Base-by-base conservation (phyloP, 257 asterid species). In the Solanum virginianum region DNA sequence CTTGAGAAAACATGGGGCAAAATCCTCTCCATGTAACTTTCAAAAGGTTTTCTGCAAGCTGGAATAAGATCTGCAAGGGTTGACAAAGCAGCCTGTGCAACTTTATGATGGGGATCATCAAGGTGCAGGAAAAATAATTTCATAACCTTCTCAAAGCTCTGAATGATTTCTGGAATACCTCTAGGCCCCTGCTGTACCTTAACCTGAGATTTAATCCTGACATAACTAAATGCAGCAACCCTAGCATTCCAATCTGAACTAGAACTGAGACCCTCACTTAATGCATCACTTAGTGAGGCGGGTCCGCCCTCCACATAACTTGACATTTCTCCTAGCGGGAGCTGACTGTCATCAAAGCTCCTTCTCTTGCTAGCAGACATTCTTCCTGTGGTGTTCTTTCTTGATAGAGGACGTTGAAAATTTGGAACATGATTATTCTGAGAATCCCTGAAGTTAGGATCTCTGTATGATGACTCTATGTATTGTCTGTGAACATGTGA, bases 21-120 rank as follows among this genome's bases (percentile, higher is more conserved):
- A 39, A 97, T 94, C 89, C 99, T 94, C 91, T 97, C 99, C 94
- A 97, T 93, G 90, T 94, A 97, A 91, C 97, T 92, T 86, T 97
- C 99, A 87, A 97, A 97, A 32, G 97, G 98, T 91, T 94, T 97
- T 89, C 93, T 92, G 88, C 99, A 97, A 90, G 97, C 92, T 12
- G 98, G 98, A 81, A 97, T 95, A 87, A 97, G 96, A 86, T 94
- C 98, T 13, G 98, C 97, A 84, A 97, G 98, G 80, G 99, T 95
- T 85, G 98, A 94, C 80, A 97, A 96, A 84, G 98, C 99, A 41
- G 99, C 99, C 88, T 97, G 99, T 62, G 99, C 99, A 86, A 97
- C 99, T 89, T 97, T 97, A 89, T 97, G 99, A 88, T 97, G 99
- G 85, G 98, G 98, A 86, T 97, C 99, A 90, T 95, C 99, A 94